phyloP scores from a whole-genome alignment of 2,329 filamentous ascomycete genomes.

The Neofusicoccum cordaticola region DNA sequence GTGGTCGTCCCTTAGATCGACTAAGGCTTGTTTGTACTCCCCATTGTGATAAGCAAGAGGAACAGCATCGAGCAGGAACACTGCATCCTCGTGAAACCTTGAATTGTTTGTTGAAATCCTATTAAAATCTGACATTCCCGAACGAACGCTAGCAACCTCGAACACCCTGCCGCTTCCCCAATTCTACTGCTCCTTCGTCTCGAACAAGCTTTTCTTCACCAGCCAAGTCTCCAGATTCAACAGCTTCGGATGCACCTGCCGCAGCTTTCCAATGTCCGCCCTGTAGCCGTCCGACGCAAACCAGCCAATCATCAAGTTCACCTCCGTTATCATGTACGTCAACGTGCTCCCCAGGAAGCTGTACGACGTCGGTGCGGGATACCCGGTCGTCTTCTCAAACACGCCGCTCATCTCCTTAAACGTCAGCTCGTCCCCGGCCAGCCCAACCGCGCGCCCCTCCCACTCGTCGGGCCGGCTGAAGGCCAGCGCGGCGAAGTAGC shows the following conservation, averaged over 20 bases:
- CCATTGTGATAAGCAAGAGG: too few relatives aligned
- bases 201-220: constrained; percentile 45
- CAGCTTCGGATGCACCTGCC: constrained; percentile 44
- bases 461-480: constrained; percentile 46
- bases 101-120: too few relatives aligned
- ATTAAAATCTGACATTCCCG: too few relatives aligned
- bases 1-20: too few relatives aligned
- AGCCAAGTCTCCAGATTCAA: constrained; percentile 51
- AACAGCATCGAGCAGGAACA: too few relatives aligned
- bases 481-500: constrained; percentile 49
- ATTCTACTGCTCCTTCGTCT: background rate
- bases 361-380: constrained; percentile 43
- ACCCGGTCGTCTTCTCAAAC: constrained; percentile 48
- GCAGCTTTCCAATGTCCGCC: constrained; percentile 45
- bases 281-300: constrained; percentile 49
- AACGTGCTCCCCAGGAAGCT: constrained; percentile 40
- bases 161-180: too few relatives aligned
- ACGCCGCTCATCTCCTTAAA: constrained; percentile 44
- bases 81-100: too few relatives aligned
- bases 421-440: constrained; percentile 54
- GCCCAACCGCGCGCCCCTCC: constrained; percentile 41
- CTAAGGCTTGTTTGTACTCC: too few relatives aligned
- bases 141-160: too few relatives aligned
- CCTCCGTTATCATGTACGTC: constrained; percentile 43
- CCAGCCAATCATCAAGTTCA: constrained; percentile 52